Evolutionary conservation across 202 grass and related monocot species (phyloP), one percentile per base, ranked within the genome.

Genomic region (Schoenoplectus triqueter): DNA sequence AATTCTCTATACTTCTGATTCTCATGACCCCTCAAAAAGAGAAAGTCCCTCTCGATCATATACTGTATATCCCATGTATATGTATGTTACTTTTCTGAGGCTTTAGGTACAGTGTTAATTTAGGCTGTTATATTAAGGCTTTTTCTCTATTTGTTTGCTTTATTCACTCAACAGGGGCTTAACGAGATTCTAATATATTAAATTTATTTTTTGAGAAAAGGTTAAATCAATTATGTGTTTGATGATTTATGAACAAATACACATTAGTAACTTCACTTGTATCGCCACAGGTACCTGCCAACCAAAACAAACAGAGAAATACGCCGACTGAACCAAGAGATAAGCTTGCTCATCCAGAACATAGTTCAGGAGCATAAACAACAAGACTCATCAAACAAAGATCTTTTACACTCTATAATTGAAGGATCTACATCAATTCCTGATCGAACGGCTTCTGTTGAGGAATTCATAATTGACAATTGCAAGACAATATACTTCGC

Each of bases 401-500:
- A 80, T 62, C 81, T 97, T 52, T 55, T 94, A 49, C 72, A 50
- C 1, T 80, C 89, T 22, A 88, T 97, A 63, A 17, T 97, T 7
- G 49, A 86, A 7, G 78, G 90, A 0, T 64, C 86, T 3, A 21
- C 19, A 1, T 45, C 41, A 8, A 45, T 56, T 6, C 82, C 71
- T 0, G 31, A 49, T 55, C 57, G 45, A 15, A 49, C 46, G 1
- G 1, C 11, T 21, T 22, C 60, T 14, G 4, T 70, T 72, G 84
- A 92, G n/a, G 86, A 87, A 20, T 97, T 97, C 49, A 66, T 97
- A 79, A 78, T 92, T 0, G 84, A 77, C 73, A 92, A 88, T 48
- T 94, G 92, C 82, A 97, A 97, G 86, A 88, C 50, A 8, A 84
- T 94, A 2, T 94, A 97, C 83, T 92, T 97, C 0, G 87, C 78